Base-by-base conservation (phyloP, 805 yeast genomes). In the Candida succiphila region DNA sequence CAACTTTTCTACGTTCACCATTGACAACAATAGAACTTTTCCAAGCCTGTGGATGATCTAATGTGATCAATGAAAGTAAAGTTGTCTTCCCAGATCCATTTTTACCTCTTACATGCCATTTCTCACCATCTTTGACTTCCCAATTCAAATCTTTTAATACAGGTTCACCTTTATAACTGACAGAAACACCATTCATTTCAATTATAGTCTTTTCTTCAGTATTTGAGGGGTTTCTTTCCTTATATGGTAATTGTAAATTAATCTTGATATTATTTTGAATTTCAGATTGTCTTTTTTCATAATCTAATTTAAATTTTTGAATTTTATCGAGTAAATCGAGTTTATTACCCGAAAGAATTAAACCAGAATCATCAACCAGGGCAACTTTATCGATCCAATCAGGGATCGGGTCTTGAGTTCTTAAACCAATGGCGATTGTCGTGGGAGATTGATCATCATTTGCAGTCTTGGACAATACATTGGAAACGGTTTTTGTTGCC, bases 41-140 rank as follows among this genome's bases (percentile, higher is more conserved):
- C 97, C 97, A 89, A 2, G 96, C 78, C 56, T 89, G 96, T 1
- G 98, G 98, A 52, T 89, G 98, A 46, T 89, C 98, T 4, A 95
- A 87, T 0, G 95, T 87, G 20, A 89, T 65, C 30, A 92, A 54
- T 2, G 96, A 75, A 13, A 92, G 56, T 17, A 89, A 58, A 0
- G 98, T 92, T 2, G 96, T 83, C 53, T 89, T 89, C 0, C 98
- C 98, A 0, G 94, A 70, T 1, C 98, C 98, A 44, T 92, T 89
- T 37, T 75, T 72, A 2, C 98, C 98, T 36, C 80, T 62, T 21
- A 89, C 66, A 50, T 92, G 94, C 94, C 96, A 86, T 47, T 73
- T 78, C 25, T 85, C 82, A 4, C 94, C 94, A 28, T 61, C 62
- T 3, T 63, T 60, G 10, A 87, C 78, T 7, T 56, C 58, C 88